These are phyloP conservation scores for Babesia microti DNA, from an alignment of 169 alveolate genomes.

Conservation along the genomic window DNA sequence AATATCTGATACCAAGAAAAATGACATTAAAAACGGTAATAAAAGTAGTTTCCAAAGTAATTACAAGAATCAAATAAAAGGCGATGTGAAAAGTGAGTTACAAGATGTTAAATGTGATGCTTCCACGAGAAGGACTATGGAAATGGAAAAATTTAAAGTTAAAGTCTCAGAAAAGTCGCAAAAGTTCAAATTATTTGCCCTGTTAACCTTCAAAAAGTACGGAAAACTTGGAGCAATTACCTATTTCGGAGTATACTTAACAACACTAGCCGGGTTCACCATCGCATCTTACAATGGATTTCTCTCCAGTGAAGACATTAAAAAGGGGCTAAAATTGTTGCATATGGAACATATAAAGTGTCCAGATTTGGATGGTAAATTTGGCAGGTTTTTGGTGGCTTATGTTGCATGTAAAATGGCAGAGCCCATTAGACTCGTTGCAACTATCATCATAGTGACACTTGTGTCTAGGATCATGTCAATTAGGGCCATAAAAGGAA, in stretches of 20 bases:
- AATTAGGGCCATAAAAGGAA: too few relatives aligned
- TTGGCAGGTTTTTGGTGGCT: constrained; percentile 44
- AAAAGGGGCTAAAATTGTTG: constrained; percentile 10
- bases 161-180: too few relatives aligned
- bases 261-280: constrained; percentile 26
- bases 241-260: constrained; percentile 40
- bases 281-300: constrained; percentile 15
- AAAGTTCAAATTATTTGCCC: constrained; percentile 26
- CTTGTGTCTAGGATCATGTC: constrained; percentile 10
- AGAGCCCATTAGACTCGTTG: constrained; percentile 39
- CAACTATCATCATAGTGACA: constrained; percentile 21
- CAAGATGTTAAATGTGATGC: too few relatives aligned
- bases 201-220: constrained; percentile 35
- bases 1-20: too few relatives aligned
- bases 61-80: too few relatives aligned
- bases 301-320: constrained; percentile 24
- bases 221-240: constrained; percentile 43
- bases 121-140: too few relatives aligned
- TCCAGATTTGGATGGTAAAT: constrained; percentile 41
- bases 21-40: too few relatives aligned
- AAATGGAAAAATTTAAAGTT: too few relatives aligned
- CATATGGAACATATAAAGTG: constrained; percentile 26
- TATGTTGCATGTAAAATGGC: constrained; percentile 37
- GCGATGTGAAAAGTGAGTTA: too few relatives aligned
- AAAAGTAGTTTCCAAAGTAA: too few relatives aligned